Evolutionary conservation across 2,329 filamentous ascomycete species (phyloP).

Genomic region (Cryphonectria japonica): DNA sequence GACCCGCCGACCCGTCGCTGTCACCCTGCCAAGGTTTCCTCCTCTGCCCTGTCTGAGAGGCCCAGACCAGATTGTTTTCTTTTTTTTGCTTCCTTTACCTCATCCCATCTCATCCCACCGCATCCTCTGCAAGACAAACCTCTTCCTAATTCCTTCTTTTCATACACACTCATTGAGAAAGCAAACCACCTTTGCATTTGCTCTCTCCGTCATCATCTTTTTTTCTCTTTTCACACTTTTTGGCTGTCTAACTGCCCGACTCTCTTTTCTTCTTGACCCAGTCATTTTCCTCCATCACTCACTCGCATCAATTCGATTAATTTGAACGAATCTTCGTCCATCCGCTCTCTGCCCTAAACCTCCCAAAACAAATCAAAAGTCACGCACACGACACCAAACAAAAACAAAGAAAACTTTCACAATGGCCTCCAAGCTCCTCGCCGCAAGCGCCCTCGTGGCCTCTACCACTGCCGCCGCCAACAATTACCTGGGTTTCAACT

Average conservation of each 20-base stretch:
- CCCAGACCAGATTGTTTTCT: background rate
- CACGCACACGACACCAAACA: constrained; percentile 3
- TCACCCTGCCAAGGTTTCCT: constrained; percentile 2
- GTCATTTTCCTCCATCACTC: background rate
- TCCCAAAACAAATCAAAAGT: background rate
- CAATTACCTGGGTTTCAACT: constrained; percentile 71
- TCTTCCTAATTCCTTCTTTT: background rate
- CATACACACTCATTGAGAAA: background rate
- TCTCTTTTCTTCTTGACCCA: constrained; percentile 7
- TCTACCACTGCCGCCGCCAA: constrained; percentile 32
- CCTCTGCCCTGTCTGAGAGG: background rate
- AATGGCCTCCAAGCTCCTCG: constrained; percentile 23
- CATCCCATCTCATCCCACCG: background rate
- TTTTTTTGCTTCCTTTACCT: background rate
- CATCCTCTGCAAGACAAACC: background rate
- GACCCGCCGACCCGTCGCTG: background rate
- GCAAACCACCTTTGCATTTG: background rate
- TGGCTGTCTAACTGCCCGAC: background rate
- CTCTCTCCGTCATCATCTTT: background rate
- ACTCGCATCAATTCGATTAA: constrained; percentile 1
- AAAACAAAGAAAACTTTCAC: background rate
- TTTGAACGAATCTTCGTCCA: background rate
- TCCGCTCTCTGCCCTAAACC: background rate
- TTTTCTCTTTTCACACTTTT: background rate
- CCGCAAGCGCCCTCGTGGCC: constrained; percentile 22